Conservation (phyloP, 2,329 filamentous ascomycete genomes). For the Stemphylium beticola region DNA sequence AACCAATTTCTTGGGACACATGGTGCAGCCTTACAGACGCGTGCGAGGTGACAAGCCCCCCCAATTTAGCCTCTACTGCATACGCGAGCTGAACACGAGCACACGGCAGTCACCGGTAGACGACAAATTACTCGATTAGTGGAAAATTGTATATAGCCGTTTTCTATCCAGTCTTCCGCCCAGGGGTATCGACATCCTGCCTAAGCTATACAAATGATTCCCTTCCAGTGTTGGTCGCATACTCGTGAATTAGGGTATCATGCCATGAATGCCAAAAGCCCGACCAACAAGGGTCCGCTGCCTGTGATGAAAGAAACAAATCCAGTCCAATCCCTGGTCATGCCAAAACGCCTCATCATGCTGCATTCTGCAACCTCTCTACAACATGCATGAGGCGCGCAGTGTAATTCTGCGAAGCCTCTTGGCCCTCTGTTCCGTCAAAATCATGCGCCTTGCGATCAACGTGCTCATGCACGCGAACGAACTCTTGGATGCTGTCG, state of each 20-base stretch:
- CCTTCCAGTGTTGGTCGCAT: neutral
- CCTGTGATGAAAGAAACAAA: neutral
- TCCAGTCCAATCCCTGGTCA: neutral
- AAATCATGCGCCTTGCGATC: conserved; percentile 56
- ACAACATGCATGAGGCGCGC: conserved; percentile 61
- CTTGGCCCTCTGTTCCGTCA: conserved; percentile 56
- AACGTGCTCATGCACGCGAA: conserved; percentile 64
- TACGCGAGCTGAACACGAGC: conserved; percentile 1
- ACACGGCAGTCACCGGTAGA: neutral
- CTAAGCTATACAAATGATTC: neutral
- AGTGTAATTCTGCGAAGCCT: conserved; percentile 59
- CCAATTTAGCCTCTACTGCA: conserved; percentile 21
- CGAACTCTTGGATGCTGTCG: conserved; percentile 66
- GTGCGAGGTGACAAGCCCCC: conserved; percentile 10
- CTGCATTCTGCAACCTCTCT: conserved; percentile 48
- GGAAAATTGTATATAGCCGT: conserved; percentile 1
- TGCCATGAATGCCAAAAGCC: conserved; percentile 1
- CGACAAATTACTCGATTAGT: conserved; percentile 4
- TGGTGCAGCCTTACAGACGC: conserved; percentile 18
- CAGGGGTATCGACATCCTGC: neutral
- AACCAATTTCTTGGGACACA: conserved; percentile 16
- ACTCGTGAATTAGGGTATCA: conserved; percentile 6
- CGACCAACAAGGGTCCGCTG: neutral
- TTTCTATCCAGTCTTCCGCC: neutral
- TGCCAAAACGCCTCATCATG: conserved; percentile 9